Base-by-base conservation (phyloP, 768 basidiomycete genomes). In the Boletus reticuloceps region DNA sequence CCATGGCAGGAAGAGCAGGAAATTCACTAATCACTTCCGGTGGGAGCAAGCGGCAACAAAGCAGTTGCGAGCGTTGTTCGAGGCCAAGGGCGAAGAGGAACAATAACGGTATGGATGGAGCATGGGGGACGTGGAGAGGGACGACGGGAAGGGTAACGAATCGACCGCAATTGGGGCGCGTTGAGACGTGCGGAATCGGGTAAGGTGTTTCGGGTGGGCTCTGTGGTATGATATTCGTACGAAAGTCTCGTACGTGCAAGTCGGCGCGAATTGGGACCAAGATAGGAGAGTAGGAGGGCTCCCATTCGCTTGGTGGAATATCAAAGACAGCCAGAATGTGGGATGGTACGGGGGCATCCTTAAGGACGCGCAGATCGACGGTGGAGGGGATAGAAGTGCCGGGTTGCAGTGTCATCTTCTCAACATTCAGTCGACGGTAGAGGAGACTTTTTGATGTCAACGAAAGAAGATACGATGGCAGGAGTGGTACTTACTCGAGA, bases 1-100 rank as follows among this genome's bases (percentile, higher is more conserved):
- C 74, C 85, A 87, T 87, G 11, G 76, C 75, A 3, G 81, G 74
- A 20, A 79, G 74, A 46, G 85, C 78, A 4, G 85, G 85, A 64
- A 85, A 88, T 67, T 88, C 85, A 54, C 74, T 80, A 36, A 77
- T 70, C 39, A 70, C 75, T 54, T 68, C 64, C 5, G 74, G 61
- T 1, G 85, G 85, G n/a, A 86, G 81, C 34, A 86, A 73, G 53
- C 72, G 75, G 54, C 75, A 77, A 16, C 76, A 78, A 27, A 86
- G 74, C 31, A 73, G 56, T 45, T 80, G 76, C 13, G 73, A 67
- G 32, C 80, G 75, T 12, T 69, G 71, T 64, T 84, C 82, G 44
- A 85, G 72, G 19, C 77, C 74, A 38, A 85, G 75, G 4, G 77
- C 82, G 55, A 80, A 86, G 55, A 87, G 79, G 29, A 86, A 70